These are phyloP conservation scores for Geranium rotundifolium DNA, from an alignment of 345 rosid species.

Conservation along the genomic window DNA sequence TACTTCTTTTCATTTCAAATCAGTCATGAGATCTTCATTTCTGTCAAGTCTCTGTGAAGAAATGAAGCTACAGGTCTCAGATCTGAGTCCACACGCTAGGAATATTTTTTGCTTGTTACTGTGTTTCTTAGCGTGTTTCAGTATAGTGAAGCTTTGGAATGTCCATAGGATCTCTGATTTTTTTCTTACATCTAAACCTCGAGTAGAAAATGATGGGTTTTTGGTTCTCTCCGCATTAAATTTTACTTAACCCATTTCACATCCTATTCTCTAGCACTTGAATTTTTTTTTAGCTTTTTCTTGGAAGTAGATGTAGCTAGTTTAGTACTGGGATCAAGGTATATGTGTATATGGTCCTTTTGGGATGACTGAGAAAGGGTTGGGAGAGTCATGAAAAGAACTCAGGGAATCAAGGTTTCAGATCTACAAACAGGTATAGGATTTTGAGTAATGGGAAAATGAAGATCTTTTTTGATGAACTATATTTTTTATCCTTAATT, in stretches of 20 bases:
- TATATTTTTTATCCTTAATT: no score
- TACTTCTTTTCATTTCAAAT: background rate
- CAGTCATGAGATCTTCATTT: background rate
- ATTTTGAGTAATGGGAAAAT: no score
- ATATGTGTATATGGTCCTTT: no score
- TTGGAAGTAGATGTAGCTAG: no score
- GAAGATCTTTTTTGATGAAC: no score
- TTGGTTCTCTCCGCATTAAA: background rate
- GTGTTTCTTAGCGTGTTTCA: constrained; percentile 4
- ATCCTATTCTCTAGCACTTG: no score
- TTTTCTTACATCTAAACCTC: constrained; percentile 3
- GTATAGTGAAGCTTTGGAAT: constrained; percentile 12
- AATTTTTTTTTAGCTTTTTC: no score
- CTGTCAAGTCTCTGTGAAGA: no score
- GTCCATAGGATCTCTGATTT: constrained; percentile 22
- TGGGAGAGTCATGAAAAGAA: no score
- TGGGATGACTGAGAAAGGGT: no score
- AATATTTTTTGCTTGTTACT: constrained; percentile 4
- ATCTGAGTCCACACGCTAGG: background rate
- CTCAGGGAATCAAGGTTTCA: background rate
- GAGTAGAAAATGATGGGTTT: background rate
- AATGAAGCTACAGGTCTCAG: background rate
- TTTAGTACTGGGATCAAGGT: no score
- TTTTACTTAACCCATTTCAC: background rate
- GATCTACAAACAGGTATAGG: no score